Percentiles rank a stretch among this genome's conserved stretches.
Conservation (phyloP, 345 rosid species). For the Citrus maxima region DNA sequence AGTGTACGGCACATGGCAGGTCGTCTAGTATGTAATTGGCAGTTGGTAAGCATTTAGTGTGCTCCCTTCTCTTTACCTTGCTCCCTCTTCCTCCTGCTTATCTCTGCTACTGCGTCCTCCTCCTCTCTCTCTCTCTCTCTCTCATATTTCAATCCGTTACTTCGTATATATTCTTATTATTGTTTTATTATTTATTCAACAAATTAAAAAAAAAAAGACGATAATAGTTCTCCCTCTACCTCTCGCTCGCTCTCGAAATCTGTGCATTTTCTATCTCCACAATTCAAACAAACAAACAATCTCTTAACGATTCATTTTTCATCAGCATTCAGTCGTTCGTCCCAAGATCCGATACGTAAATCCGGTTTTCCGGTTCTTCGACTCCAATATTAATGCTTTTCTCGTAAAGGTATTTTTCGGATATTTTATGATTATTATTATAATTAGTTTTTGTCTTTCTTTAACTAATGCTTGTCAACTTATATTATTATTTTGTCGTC, state of each 20-base stretch:
- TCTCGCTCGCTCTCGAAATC: constrained; percentile 27
- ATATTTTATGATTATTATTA: neutral
- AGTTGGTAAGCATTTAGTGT: constrained; percentile 76
- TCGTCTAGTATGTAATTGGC: constrained; percentile 42
- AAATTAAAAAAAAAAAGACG: too few species aligned
- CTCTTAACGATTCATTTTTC: neutral
- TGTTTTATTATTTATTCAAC: too few species aligned
- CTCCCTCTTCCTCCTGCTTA: neutral
- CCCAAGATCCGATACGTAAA: constrained; percentile 17
- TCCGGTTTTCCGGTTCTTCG: constrained; percentile 1
- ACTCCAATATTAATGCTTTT: neutral
- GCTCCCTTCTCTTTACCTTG: neutral
- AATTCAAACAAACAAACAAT: neutral
- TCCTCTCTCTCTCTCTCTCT: neutral
- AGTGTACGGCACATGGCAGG: constrained; percentile 51
- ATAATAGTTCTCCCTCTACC: neutral
- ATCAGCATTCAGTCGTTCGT: neutral
- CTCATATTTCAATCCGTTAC: neutral
- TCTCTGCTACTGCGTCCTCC: neutral
- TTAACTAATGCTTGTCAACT: neutral
- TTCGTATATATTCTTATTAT: neutral
- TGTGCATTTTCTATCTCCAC: constrained; percentile 22
- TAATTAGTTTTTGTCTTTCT: neutral
- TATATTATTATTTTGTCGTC: neutral
- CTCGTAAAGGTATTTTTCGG: neutral